Evolutionary conservation across 2,329 filamentous ascomycete genomes (phyloP).

Genomic region (Penicillium sp.): DNA sequence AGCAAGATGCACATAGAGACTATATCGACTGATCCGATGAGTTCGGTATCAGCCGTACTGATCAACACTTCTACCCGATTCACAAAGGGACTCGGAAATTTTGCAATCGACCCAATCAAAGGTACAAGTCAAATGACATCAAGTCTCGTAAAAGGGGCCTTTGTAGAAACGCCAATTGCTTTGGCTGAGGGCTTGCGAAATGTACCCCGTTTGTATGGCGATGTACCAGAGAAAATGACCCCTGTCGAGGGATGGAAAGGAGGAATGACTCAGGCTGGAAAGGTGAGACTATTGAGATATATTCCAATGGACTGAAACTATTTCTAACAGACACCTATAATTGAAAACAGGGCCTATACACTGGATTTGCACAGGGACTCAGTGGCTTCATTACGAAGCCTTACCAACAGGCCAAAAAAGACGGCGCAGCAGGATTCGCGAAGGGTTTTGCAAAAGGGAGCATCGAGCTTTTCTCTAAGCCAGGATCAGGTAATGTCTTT

Average conservation of each 20-base stretch:
- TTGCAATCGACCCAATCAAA: background rate
- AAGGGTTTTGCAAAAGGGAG: background rate
- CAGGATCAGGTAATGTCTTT: background rate
- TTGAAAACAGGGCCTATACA: too few species aligned
- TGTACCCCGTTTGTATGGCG: conserved; percentile 44
- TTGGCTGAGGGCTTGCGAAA: conserved; percentile 39
- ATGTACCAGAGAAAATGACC: conserved; percentile 37
- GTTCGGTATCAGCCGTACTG: too few species aligned
- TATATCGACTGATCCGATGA: too few species aligned
- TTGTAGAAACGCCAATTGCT: conserved; percentile 44
- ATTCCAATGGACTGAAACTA: too few species aligned
- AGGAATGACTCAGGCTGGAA: too few species aligned
- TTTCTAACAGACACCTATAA: too few species aligned
- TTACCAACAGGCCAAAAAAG: background rate
- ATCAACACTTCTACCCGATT: too few species aligned
- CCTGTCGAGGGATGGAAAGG: conserved; percentile 24
- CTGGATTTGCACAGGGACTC: background rate
- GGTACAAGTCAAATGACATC: conserved; percentile 21
- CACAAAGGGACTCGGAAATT: background rate
- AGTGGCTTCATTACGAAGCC: background rate
- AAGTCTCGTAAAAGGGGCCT: conserved; percentile 30
- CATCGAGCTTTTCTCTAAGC: background rate
- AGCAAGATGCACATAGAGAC: too few species aligned
- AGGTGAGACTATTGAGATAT: too few species aligned
- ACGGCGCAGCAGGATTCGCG: background rate